Conservation (phyloP, 805 yeast species). For the Starmerella apis region DNA sequence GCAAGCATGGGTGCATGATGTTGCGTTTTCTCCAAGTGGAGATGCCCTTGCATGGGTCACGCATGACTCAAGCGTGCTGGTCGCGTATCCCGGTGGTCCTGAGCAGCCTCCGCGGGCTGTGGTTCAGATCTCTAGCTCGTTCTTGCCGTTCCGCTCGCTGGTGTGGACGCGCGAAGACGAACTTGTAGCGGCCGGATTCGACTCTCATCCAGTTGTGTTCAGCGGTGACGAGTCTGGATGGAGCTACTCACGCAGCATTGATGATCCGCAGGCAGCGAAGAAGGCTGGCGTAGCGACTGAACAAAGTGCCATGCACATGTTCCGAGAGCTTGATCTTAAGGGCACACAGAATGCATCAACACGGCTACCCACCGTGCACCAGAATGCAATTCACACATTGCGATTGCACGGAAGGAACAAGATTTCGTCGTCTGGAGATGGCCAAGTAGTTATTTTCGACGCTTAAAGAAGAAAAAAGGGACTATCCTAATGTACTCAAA, state of each 20-base stretch:
- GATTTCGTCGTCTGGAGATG: conserved; percentile 78
- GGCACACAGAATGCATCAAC: conserved; percentile 51
- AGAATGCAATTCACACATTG: conserved; percentile 69
- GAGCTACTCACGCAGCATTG: conserved; percentile 50
- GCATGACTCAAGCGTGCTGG: conserved; percentile 75
- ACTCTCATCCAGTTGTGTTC: conserved; percentile 80
- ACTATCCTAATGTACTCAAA: too few species aligned
- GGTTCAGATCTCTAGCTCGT: conserved; percentile 48
- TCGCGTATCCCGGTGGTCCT: conserved; percentile 65
- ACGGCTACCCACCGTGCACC: conserved; percentile 68
- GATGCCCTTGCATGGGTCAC: conserved; percentile 69
- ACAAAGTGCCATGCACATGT: conserved; percentile 62
- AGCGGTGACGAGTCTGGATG: conserved; percentile 55
- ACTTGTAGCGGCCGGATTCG: conserved; percentile 82
- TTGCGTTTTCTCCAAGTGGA: conserved; percentile 71
- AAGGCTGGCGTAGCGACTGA: conserved; percentile 43
- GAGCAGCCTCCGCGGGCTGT: conserved; percentile 56
- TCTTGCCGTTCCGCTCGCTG: conserved; percentile 71
- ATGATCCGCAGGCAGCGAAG: conserved; percentile 39
- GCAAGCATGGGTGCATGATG: conserved; percentile 89
- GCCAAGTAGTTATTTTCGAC: conserved; percentile 72
- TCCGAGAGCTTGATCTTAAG: conserved; percentile 88
- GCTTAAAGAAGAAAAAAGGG: too few species aligned
- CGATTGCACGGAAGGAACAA: conserved; percentile 39
- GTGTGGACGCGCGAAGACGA: conserved; percentile 57